Conservation (phyloP, 2,329 filamentous ascomycete species). For the Aspergillus glaucus region DNA sequence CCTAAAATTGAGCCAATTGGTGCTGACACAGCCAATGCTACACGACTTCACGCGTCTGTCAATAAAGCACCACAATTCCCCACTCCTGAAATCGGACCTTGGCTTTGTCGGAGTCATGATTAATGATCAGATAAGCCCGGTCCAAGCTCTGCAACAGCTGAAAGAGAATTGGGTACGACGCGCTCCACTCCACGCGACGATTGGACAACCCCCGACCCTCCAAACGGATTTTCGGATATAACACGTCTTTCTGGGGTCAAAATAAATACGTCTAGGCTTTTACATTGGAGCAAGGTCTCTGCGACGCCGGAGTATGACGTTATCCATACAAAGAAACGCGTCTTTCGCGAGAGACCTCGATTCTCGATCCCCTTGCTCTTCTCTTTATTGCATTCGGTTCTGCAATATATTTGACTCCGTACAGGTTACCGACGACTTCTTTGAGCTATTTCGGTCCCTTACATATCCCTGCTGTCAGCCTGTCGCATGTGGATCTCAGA, state of each 20-base stretch:
- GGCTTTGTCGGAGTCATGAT: constrained; percentile 5
- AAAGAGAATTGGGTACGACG: constrained; percentile 6
- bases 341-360: too few species aligned
- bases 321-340: too few species aligned
- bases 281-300: background rate
- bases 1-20: background rate
- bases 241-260: constrained; percentile 1
- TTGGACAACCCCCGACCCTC: background rate
- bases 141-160: background rate
- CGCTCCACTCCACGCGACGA: background rate
- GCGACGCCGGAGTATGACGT: background rate
- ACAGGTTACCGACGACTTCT: too few species aligned
- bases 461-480: too few species aligned
- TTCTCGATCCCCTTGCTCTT: too few species aligned
- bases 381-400: too few species aligned
- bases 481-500: too few species aligned
- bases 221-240: constrained; percentile 16
- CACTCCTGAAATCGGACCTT: constrained; percentile 4
- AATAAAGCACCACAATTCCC: background rate
- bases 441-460: too few species aligned
- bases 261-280: background rate
- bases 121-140: constrained; percentile 17
- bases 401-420: too few species aligned
- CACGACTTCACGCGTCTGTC: constrained; percentile 1
- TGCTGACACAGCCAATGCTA: background rate